Conservation (phyloP, 2,329 filamentous ascomycete genomes). For the Colletotrichum brevisporum region DNA sequence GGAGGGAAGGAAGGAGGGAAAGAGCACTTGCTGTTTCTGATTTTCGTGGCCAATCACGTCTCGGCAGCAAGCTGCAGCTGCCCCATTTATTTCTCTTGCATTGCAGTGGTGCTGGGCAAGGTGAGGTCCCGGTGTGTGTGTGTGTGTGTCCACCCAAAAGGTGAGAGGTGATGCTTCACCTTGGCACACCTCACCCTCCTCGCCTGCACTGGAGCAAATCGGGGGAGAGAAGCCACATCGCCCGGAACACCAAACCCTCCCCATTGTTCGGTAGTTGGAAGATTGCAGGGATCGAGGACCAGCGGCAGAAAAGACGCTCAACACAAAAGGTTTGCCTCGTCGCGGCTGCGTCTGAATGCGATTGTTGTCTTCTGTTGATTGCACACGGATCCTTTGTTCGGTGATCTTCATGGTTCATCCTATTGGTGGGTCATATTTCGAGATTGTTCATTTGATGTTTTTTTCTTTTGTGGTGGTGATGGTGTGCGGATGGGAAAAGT, state of each 20-base stretch:
- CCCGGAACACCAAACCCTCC: neutral
- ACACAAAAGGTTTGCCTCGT: neutral
- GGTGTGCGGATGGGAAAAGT: neutral
- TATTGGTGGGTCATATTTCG: conserved; percentile 14
- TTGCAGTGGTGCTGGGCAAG: neutral
- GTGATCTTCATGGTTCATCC: neutral
- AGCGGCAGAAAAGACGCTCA: too few relatives aligned
- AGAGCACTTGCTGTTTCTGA: conserved; percentile 10
- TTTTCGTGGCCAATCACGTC: conserved; percentile 6
- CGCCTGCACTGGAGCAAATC: neutral
- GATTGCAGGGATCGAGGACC: neutral
- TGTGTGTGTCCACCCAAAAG: neutral
- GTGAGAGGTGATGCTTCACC: conserved; percentile 13
- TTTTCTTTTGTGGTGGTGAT: neutral
- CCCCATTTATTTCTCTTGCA: neutral
- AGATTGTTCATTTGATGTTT: neutral
- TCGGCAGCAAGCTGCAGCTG: neutral
- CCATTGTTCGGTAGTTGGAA: neutral
- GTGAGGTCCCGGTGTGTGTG: conserved; percentile 5
- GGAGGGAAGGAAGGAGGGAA: neutral
- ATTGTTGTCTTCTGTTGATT: neutral
- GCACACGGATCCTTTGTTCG: neutral
- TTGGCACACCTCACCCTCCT: conserved; percentile 16
- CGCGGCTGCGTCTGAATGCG: neutral
- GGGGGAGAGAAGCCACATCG: neutral